A percentile compares a stretch with the other conserved stretches of the same genome.
Conservation (phyloP, 73 alveolate genomes). For the Blepharisma stoltei region DNA sequence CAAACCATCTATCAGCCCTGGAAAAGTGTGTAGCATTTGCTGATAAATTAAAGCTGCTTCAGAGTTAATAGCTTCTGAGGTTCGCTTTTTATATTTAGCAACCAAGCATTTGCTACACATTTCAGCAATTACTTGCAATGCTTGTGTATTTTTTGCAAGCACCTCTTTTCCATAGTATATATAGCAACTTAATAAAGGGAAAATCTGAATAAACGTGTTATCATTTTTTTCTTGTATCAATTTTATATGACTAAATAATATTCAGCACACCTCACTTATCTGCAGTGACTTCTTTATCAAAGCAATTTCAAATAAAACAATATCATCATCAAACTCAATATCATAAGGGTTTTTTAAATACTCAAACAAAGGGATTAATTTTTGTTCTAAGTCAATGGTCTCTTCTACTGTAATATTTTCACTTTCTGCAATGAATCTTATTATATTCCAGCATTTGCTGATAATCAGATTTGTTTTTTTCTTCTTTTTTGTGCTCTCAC, state of each 20-base stretch:
- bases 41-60: slow-evolving; percentile 14
- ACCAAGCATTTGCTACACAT: slow-evolving; percentile 20
- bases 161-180: slow-evolving; percentile 28
- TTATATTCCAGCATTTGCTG: slow-evolving; percentile 29
- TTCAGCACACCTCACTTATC: slow-evolving; percentile 20
- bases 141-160: background rate
- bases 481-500: background rate
- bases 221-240: slow-evolving; percentile 23
- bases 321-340: slow-evolving; percentile 35
- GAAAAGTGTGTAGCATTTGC: background rate
- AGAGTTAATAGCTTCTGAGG: slow-evolving; percentile 21
- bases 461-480: background rate
- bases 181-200: slow-evolving; percentile 22
- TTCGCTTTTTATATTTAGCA: background rate
- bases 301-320: slow-evolving; percentile 20
- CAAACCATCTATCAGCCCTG: background rate
- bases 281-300: background rate
- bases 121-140: background rate
- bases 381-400: slow-evolving; percentile 1
- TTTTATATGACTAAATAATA: background rate
- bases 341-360: slow-evolving; percentile 24
- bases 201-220: slow-evolving; percentile 6
- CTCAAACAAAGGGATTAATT: slow-evolving; percentile 8
- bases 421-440: slow-evolving; percentile 5
- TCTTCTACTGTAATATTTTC: slow-evolving; percentile 3